These are phyloP conservation scores for Paramecium primaurelia DNA, from an alignment of 73 alveolate genomes.

Conservation along the genomic window DNA sequence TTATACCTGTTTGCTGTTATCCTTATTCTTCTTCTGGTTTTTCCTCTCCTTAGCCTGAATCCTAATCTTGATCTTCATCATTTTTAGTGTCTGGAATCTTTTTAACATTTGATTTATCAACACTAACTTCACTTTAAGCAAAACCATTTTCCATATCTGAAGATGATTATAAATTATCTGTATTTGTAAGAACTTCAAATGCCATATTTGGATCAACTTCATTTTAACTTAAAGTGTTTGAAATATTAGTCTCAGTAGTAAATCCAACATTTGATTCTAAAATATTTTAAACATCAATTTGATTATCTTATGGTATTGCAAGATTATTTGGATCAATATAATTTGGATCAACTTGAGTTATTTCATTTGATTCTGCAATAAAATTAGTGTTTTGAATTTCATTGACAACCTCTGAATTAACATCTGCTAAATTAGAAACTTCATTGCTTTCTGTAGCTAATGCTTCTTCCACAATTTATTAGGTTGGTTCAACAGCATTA, in stretches of 20 bases:
- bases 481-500: not conserved
- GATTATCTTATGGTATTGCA: not conserved
- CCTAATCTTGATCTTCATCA: not conserved
- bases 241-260: not conserved
- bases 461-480: not conserved
- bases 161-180: not conserved
- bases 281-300: not conserved
- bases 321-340: not conserved
- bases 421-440: not conserved
- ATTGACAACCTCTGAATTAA: not conserved
- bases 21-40: not conserved
- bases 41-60: not conserved
- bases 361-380: not conserved
- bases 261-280: not conserved
- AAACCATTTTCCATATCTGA: not conserved
- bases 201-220: conserved; percentile 18
- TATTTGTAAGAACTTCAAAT: not conserved
- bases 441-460: not conserved
- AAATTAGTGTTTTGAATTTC: not conserved
- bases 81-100: not conserved
- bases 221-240: not conserved
- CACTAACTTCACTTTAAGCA: not conserved
- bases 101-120: not conserved
- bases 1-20: too few relatives aligned
- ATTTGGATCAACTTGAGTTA: not conserved